Evolutionary conservation across 2,329 filamentous ascomycete genomes (phyloP).

Genomic region (Akanthomyces dipterigenus): DNA sequence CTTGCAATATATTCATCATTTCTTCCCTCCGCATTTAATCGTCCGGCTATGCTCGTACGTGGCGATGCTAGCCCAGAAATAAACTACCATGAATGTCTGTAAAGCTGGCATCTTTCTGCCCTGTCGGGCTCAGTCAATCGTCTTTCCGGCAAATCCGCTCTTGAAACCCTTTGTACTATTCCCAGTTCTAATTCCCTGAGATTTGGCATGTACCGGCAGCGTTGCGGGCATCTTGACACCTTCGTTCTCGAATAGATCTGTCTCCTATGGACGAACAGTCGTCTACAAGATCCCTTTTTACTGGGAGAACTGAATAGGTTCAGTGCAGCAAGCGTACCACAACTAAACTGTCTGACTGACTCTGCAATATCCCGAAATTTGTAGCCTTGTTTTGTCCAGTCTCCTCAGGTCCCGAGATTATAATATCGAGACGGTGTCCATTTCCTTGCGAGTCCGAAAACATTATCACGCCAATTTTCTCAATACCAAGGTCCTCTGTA

Average conservation of each 20-base stretch:
- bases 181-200: not conserved
- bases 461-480: conserved; percentile 21
- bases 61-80: too few relatives aligned
- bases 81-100: too few relatives aligned
- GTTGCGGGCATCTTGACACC: not conserved
- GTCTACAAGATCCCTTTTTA: not conserved
- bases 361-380: not conserved
- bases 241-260: not conserved
- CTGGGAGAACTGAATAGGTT: not conserved
- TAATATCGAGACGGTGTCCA: conserved; percentile 15
- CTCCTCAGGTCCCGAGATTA: conserved; percentile 1
- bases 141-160: too few relatives aligned
- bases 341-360: not conserved
- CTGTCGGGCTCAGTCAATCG: too few relatives aligned
- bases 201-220: too few relatives aligned
- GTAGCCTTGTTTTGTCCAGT: not conserved
- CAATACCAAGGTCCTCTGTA: conserved; percentile 16
- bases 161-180: too few relatives aligned
- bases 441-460: conserved; percentile 22
- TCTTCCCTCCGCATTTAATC: too few relatives aligned
- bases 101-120: too few relatives aligned
- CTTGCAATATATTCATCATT: too few relatives aligned
- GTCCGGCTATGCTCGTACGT: too few relatives aligned
- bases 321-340: not conserved
- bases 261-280: not conserved